Evolutionary conservation across 805 yeast species (phyloP), one percentile per base, ranked within the genome.

Genomic region (Blastobotrys attinorum): DNA sequence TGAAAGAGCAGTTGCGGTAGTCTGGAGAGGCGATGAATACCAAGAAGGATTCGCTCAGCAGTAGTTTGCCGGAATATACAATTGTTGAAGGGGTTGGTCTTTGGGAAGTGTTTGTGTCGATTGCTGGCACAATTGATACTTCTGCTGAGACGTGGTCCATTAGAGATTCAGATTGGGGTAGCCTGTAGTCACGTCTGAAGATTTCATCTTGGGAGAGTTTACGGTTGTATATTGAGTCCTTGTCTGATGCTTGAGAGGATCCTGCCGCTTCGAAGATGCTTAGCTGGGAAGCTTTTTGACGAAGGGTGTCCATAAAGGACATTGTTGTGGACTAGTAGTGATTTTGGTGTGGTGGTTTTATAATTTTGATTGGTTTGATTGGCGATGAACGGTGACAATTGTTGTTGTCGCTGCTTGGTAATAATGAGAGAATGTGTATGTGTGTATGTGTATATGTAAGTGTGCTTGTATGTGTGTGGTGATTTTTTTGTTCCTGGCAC

Each of bases 21-120:
- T 87, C 94, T 53, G 77, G 78, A 4, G 76, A 72, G 53, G 85
- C 87, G 47, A 76, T 71, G 57, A 89, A 90, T 18, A 84, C 76
- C 31, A 92, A 59, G 57, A 78, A 92, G 50, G 82, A 84, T 44
- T 77, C 77, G 1, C 95, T 83, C 36, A 92, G 61, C 52, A 68
- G 81, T n/a, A 89, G 53, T 64, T 71, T 65, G 54, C 98, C 57
- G 42, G 48, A 52, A 46, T 42, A 53, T 15, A 46, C 39, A 33
- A 46, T 44, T 20, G 49, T 48, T 27, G 39, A 42, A n/a, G 39
- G 40, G 21, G 52, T 56, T 13, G 50, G 47, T 7, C 57, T 51
- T 13, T 45, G 45, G 13, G 46, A 10, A 15, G 13, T 15, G 37
- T 16, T 32, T 31, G n/a, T 45, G 41, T 20, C 39, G 33, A n/a